Evolutionary conservation across 1,139 yeast genomes (phyloP).

Genomic region (Trichomonascaceae sp.): DNA sequence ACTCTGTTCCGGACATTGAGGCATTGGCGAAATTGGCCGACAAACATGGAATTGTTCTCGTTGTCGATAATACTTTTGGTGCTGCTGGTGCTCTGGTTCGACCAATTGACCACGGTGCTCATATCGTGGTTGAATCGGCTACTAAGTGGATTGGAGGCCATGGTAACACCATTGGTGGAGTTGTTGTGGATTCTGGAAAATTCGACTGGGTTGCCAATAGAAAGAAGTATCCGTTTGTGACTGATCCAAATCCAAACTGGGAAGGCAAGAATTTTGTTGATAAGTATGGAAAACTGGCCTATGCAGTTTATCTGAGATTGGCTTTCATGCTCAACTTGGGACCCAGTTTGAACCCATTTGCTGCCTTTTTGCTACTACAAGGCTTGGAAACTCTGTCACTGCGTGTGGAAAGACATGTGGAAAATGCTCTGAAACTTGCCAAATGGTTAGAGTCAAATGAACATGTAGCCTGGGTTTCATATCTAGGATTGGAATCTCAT

Average conservation of each 20-base stretch:
- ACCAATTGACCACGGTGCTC: conserved; percentile 88
- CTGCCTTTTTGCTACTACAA: conserved; percentile 74
- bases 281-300: conserved; percentile 75
- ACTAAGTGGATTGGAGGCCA: conserved; percentile 99
- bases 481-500: conserved; percentile 83
- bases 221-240: conserved; percentile 80
- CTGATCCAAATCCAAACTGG: conserved; percentile 86
- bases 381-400: conserved; percentile 92
- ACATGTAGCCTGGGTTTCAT: conserved; percentile 80
- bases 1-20: conserved; percentile 88
- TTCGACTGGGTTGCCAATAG: conserved; percentile 89
- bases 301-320: conserved; percentile 71
- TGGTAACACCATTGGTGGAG: conserved; percentile 94
- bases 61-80: conserved; percentile 96
- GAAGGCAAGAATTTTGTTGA: conserved; percentile 83
- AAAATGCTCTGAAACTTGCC: conserved; percentile 79
- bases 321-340: conserved; percentile 91
- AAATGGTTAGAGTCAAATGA: conserved; percentile 64
- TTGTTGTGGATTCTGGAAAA: conserved; percentile 80
- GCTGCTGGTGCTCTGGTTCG: conserved; percentile 88
- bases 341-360: conserved; percentile 83
- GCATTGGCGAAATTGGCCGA: conserved; percentile 72
- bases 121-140: conserved; percentile 80
- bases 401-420: conserved; percentile 87
- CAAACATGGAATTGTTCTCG: conserved; percentile 82